These are phyloP conservation scores for Pleurotus salmoneostramineus DNA, from an alignment of 768 basidiomycete species.

Conservation along the genomic window DNA sequence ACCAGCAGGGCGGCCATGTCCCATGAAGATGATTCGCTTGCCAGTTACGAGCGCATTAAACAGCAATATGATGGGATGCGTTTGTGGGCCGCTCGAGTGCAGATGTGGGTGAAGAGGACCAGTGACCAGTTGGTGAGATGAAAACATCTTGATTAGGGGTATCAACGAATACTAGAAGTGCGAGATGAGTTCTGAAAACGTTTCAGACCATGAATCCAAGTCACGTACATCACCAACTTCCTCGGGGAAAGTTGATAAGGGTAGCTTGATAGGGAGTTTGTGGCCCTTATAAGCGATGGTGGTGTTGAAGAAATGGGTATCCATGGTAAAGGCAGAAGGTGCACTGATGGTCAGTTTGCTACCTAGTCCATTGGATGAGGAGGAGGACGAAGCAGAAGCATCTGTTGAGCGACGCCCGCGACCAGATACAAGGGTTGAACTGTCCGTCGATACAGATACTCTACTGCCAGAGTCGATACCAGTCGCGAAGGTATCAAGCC, in stretches of 20 bases:
- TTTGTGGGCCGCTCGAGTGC: slow-evolving; percentile 85
- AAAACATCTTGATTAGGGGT: slow-evolving; percentile 83
- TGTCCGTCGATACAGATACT: slow-evolving; percentile 32
- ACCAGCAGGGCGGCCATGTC: slow-evolving; percentile 85
- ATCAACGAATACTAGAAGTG: slow-evolving; percentile 81
- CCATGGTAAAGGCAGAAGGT: slow-evolving; percentile 54
- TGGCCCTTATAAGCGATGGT: slow-evolving; percentile 80
- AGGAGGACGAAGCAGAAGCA: slow-evolving; percentile 68
- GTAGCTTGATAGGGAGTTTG: slow-evolving; percentile 86
- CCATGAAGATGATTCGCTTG: slow-evolving; percentile 95
- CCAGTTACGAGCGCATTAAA: slow-evolving; percentile 95
- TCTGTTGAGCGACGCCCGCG: slow-evolving; percentile 66
- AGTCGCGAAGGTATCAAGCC: slow-evolving; percentile 37
- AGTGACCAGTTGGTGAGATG: slow-evolving; percentile 47
- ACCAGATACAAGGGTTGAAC: slow-evolving; percentile 35
- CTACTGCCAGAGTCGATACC: slow-evolving; percentile 39
- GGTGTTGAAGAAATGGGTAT: slow-evolving; percentile 94
- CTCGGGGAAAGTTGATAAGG: slow-evolving; percentile 83
- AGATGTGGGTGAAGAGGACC: slow-evolving; percentile 89
- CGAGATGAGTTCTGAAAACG: neutral
- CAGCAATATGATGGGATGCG: slow-evolving; percentile 91
- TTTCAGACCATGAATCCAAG: neutral
- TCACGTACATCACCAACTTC: slow-evolving; percentile 90
- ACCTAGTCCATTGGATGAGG: slow-evolving; percentile 27
- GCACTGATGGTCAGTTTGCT: slow-evolving; percentile 43